Base-by-base conservation (phyloP, 345 rosid genomes). In the Brassica rapa region DNA sequence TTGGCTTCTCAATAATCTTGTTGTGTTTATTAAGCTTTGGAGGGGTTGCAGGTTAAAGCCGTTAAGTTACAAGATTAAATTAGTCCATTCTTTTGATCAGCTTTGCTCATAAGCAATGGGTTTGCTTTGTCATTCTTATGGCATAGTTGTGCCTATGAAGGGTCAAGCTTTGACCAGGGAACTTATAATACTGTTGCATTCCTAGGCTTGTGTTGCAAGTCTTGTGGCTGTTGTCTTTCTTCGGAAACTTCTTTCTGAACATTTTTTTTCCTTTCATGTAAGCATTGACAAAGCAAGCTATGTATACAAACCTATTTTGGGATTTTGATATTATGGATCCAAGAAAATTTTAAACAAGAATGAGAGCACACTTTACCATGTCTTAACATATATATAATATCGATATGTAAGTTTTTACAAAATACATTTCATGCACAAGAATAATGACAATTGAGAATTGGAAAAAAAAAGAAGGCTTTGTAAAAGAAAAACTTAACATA, bases 1-100 rank as follows among this genome's bases (percentile, higher is more conserved):
- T 70, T 37, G 56, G 71, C 71, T 53, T 53, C 39, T 68, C 6
- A n/a, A 37, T 71, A 27, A 64, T 21, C 16, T 70, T 23, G 75
- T 68, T 30, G 25, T 23, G 46, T 65, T 65, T 33, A 19, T 66
- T 25, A 46, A 64, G 63, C 70, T 21, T 72, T 57, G 14, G 60
- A 7, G 29, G 30, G 76, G 4, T 72, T 29, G 4, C 39, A 12
- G 62, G 21, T 73, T 16, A 62, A 15, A 51, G 56, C 56, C 56
- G 2, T 51, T 51, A 51, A 51, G 76, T 16, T 46, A 73, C 62
- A 73, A 73, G 49, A 51, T 32, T 73, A 7, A 21, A 46, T 49
- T 49, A 29, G 51, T 32, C 33, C 30, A 41, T 66, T 41, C 29
- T 66, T 57, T 21, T 75, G 37, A 53, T 53, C 39, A 53, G 56